Evolutionary conservation across 306 rosid genomes (phyloP).

Genomic region (Cucumis cinereus): DNA sequence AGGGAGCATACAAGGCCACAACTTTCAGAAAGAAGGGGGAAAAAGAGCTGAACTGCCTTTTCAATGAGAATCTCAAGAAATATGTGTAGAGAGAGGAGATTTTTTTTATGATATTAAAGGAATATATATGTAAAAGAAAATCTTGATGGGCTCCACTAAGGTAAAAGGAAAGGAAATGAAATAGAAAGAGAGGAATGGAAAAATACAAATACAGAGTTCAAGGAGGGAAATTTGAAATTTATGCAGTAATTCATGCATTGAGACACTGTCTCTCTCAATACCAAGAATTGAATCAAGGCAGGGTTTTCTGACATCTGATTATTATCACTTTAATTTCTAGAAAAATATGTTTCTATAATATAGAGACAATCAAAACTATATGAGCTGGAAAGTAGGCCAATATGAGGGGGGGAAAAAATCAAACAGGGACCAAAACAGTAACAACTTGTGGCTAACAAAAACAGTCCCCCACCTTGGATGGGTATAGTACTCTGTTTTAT

Average conservation of each 20-base stretch:
- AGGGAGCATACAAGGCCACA: neutral
- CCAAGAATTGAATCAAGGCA: neutral
- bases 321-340: conserved; percentile 6
- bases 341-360: neutral
- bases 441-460: conserved; percentile 26
- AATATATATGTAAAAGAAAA: conserved; percentile 8
- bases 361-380: conserved; percentile 12
- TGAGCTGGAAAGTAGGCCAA: conserved; percentile 25
- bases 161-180: conserved; percentile 21
- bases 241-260: neutral
- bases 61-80: neutral
- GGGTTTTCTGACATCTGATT: conserved; percentile 12
- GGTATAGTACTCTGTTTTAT: conserved; percentile 17
- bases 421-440: conserved; percentile 15
- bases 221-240: conserved; percentile 10
- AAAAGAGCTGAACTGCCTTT: neutral
- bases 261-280: neutral
- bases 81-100: neutral
- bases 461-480: conserved; percentile 27
- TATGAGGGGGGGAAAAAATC: conserved; percentile 13
- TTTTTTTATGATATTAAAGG: conserved; percentile 1
- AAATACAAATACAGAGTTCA: neutral
- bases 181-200: neutral
- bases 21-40: neutral
- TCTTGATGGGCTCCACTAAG: conserved; percentile 25